These are phyloP conservation scores for Cladorrhinum sp. DNA, from an alignment of 2,329 filamentous ascomycete genomes.

Conservation along the genomic window DNA sequence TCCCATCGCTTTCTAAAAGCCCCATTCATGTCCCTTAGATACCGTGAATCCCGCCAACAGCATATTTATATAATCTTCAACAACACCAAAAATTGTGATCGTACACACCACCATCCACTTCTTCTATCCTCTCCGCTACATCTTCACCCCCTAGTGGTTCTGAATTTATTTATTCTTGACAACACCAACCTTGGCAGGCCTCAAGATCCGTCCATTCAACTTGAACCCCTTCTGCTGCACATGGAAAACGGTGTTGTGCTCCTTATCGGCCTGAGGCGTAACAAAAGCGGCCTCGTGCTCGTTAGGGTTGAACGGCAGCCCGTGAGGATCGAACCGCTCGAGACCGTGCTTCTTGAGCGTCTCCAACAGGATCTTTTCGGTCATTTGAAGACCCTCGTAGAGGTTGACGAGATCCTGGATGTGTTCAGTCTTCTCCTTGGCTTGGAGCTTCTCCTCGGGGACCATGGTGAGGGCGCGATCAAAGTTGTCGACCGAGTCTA, in stretches of 20 bases:
- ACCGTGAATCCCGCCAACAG: neutral
- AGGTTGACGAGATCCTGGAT: conserved; percentile 74
- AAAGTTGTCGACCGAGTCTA: conserved; percentile 95
- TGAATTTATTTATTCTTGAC: conserved; percentile 29
- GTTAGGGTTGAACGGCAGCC: conserved; percentile 93
- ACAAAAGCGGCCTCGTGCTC: conserved; percentile 96
- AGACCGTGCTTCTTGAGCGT: conserved; percentile 93
- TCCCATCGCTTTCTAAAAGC: conserved; percentile 9
- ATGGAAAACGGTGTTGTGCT: conserved; percentile 85
- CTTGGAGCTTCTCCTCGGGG: conserved; percentile 66
- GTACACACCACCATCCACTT: neutral
- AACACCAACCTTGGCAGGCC: conserved; percentile 93
- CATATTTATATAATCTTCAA: neutral
- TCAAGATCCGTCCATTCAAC: conserved; percentile 83
- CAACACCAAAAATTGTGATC: neutral
- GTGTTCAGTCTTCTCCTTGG: conserved; percentile 48
- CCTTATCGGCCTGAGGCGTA: conserved; percentile 80
- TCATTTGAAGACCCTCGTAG: conserved; percentile 92
- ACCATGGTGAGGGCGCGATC: conserved; percentile 86
- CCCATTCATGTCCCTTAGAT: neutral
- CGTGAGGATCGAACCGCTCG: conserved; percentile 78
- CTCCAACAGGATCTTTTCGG: conserved; percentile 79
- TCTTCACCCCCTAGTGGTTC: neutral
- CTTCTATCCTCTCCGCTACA: neutral
- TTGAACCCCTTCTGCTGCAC: conserved; percentile 95